Evolutionary conservation across 164 flowering plant genomes (phyloP).

Genomic region (Platanus orientalis): DNA sequence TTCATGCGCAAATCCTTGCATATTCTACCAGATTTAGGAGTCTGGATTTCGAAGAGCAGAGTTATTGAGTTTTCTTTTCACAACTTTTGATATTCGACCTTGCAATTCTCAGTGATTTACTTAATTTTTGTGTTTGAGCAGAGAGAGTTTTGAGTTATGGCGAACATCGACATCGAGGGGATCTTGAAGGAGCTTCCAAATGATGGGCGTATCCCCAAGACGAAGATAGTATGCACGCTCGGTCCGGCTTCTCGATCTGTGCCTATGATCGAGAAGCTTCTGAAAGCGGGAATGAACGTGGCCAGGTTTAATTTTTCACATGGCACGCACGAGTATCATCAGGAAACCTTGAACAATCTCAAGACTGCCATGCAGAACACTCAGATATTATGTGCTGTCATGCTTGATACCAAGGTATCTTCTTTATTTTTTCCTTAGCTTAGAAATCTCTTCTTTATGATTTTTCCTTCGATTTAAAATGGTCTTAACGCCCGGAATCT

Average conservation of each 20-base stretch:
- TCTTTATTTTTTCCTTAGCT: not conserved
- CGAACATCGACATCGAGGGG: constrained; percentile 1
- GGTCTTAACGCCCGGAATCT: too few relatives aligned
- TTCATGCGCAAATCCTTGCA: too few relatives aligned
- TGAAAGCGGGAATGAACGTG: constrained; percentile 56
- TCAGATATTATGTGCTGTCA: constrained; percentile 48
- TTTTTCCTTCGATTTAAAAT: too few relatives aligned
- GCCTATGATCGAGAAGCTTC: constrained; percentile 50
- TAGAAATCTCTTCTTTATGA: too few relatives aligned
- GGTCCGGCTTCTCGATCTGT: constrained; percentile 54
- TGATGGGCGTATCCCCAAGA: constrained; percentile 42
- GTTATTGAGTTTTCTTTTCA: too few relatives aligned
- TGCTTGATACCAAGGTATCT: constrained; percentile 59
- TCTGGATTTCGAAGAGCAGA: too few relatives aligned
- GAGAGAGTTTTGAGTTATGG: not conserved
- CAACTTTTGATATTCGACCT: too few relatives aligned
- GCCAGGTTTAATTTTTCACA: constrained; percentile 62
- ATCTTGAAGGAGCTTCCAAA: not conserved
- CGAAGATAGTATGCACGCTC: constrained; percentile 55
- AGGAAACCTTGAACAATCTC: constrained; percentile 51
- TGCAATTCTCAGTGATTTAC: too few relatives aligned
- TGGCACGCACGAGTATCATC: constrained; percentile 57
- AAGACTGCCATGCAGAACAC: constrained; percentile 48
- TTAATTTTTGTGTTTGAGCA: too few relatives aligned
- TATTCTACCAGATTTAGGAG: too few relatives aligned